Base-by-base conservation (phyloP, 352 stramenopile genomes). In the Globisporangium lucens region DNA sequence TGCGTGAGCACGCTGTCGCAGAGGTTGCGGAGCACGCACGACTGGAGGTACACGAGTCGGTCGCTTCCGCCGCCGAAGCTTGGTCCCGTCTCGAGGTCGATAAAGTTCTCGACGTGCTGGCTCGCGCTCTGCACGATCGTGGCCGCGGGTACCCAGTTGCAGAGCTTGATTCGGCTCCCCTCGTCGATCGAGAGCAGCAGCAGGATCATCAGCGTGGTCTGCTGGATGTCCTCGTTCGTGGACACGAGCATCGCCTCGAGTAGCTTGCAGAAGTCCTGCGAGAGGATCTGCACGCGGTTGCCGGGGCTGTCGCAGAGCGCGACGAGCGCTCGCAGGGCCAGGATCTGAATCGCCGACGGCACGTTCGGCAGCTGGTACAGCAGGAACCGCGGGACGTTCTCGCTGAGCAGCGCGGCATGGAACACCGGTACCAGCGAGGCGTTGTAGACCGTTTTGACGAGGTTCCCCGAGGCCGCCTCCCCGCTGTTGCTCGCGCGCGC, bases 361-460 rank as follows among this genome's bases (percentile, higher is more conserved):
- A 89, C 75, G 33, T 79, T 65, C 0, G 79, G 67, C 1, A 90
- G 60, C 56, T 90, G 85, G 0, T 72, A 62, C 2, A 75, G 65
- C 7, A 94, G 47, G 35, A 89, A 90, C 1, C 80, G 80, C 41
- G 83, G 80, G 27, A 89, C 79, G 65, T 87, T 91, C 24, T 94
- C 83, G 33, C 76, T 70, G 15, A 94, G 68, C 24, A 94, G 70
- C 43, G 75, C 72, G 4, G 61, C 67, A 55, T 94, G 85, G 65
- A 91, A 92, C 29, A 72, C 72, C 2, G 80, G 71, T 13, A 80
- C 64, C 20, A 89, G 68, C 17, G 85, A 80, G 22, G 84, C 71
- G 46, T 94, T 94, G 73, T 91, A 94, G 20, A 80, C 74, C 8
- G 85, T 80, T 56, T 94, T 90, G 62, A 94, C 72, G 53, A 94